These are phyloP conservation scores for Schoenoplectus tabernaemontani DNA, from an alignment of 202 grass and related monocot species.

Conservation along the genomic window DNA sequence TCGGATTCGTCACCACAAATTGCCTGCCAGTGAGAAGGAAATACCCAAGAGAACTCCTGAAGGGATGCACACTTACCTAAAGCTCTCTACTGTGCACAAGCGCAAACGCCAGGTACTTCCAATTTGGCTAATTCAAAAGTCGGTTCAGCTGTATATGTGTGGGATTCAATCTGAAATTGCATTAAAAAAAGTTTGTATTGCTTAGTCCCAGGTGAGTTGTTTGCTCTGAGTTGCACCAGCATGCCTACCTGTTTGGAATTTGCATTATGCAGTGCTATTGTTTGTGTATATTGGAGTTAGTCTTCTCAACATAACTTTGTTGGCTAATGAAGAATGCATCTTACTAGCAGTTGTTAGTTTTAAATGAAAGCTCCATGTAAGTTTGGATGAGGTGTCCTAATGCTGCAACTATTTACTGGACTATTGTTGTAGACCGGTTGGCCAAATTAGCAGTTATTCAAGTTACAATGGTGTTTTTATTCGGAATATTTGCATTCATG, in stretches of 20 bases:
- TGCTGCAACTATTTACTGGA: not conserved
- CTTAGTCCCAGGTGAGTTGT: not conserved
- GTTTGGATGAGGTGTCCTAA: not conserved
- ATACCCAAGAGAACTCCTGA: constrained; percentile 79
- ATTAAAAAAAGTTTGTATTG: not conserved
- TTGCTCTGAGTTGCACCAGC: not conserved
- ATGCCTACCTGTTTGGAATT: not conserved
- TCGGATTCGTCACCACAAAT: constrained; percentile 48
- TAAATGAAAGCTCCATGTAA: not conserved
- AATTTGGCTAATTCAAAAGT: not conserved
- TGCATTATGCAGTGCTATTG: not conserved
- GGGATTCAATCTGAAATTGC: not conserved
- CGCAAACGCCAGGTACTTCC: constrained; percentile 46
- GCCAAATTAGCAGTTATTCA: not conserved
- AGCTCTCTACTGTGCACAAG: constrained; percentile 66
- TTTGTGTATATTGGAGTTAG: not conserved
- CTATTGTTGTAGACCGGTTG: not conserved
- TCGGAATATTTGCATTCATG: not conserved
- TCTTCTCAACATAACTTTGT: not conserved
- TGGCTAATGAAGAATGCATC: not conserved
- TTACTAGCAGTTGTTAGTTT: not conserved
- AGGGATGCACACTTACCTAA: constrained; percentile 81
- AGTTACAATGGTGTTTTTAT: not conserved
- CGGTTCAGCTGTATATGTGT: not conserved
- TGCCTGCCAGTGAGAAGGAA: constrained; percentile 55